phyloP scores from a whole-genome alignment of 352 stramenopile species.

The Phytophthora cryptogea region DNA sequence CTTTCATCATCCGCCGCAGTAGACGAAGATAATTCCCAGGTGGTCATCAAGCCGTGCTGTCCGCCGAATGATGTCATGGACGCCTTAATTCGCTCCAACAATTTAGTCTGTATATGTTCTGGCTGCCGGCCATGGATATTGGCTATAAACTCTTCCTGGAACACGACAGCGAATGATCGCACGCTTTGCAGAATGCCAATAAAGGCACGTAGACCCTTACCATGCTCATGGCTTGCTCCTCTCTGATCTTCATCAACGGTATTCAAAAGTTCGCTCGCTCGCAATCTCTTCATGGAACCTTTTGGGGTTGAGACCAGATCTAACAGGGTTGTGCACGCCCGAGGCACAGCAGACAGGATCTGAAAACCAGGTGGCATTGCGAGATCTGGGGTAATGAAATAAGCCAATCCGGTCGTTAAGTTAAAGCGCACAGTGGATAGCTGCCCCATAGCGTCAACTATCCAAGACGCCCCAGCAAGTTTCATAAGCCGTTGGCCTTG shows the following conservation, averaged over 20 bases:
- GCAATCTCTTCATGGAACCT: slow-evolving; percentile 54
- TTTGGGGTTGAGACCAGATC: slow-evolving; percentile 55
- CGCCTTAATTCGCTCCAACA: slow-evolving; percentile 18
- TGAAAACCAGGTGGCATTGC: slow-evolving; percentile 21
- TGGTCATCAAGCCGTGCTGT: slow-evolving; percentile 6
- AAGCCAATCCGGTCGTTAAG: neutral
- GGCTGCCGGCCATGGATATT: slow-evolving; percentile 31
- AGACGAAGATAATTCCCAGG: neutral
- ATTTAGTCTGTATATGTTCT: neutral
- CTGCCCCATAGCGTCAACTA: slow-evolving; percentile 34
- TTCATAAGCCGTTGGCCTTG: slow-evolving; percentile 61
- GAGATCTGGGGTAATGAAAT: slow-evolving; percentile 11
- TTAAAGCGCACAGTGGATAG: slow-evolving; percentile 7
- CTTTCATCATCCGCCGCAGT: slow-evolving; percentile 1
- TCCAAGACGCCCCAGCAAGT: slow-evolving; percentile 49
- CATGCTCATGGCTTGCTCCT: slow-evolving; percentile 9
- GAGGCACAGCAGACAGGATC: slow-evolving; percentile 23
- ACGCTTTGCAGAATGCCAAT: slow-evolving; percentile 34
- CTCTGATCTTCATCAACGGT: neutral
- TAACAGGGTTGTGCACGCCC: slow-evolving; percentile 34
- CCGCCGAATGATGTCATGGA: slow-evolving; percentile 6
- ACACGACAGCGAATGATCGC: slow-evolving; percentile 22
- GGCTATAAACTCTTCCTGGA: slow-evolving; percentile 42
- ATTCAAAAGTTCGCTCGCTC: slow-evolving; percentile 32
- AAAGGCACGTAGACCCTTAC: slow-evolving; percentile 18